Evolutionary conservation across 1,284 basidiomycete genomes (phyloP), one percentile per base, ranked within the genome.

Genomic region (Coniophora puteana): DNA sequence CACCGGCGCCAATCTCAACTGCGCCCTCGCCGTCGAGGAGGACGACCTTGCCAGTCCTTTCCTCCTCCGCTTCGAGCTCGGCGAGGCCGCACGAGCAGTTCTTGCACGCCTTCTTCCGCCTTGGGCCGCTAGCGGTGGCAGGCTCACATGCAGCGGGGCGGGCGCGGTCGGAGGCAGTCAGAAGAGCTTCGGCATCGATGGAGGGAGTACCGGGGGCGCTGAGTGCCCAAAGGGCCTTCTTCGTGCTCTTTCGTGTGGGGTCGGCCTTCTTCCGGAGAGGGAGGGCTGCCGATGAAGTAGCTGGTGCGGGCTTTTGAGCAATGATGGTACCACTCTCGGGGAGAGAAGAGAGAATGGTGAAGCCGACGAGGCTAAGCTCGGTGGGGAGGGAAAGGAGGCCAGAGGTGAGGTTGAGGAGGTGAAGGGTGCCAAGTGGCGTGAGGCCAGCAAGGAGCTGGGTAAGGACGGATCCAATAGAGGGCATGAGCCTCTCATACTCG

Each of bases 81-180:
- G 89, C 85, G 36, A 97, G 72, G 20, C 93, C 93, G 59, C 93
- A 97, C 3, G 89, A 82, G 65, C 93, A 97, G 58, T 82, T 83
- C 71, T 96, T 96, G 77, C 93, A 97, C 25, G 94, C 94, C 61
- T 84, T 83, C 72, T 89, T 89, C 51, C 82, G 68, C 48, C 83
- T 69, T n/a, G 80, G 76, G 10, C 69, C 69, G 18, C 62, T 62
- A 11, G 68, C 51, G 25, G 61, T 68, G 8, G 72, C 62, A 13
- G 86, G 84, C 57, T 83, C 84, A 54, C 87, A 88, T 17, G 74
- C 71, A 22, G 73, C 69, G 0, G 88, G 87, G 5, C 85, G 78
- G 38, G 71, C 71, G 41, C 80, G 80, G 57, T 92, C 89, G 16
- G 74, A 80, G 17, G 76, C 68, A 6, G 88, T 91, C 33, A 92